Base-by-base conservation (phyloP, 106 monocot genomes). In the Triglochin maritima region DNA sequence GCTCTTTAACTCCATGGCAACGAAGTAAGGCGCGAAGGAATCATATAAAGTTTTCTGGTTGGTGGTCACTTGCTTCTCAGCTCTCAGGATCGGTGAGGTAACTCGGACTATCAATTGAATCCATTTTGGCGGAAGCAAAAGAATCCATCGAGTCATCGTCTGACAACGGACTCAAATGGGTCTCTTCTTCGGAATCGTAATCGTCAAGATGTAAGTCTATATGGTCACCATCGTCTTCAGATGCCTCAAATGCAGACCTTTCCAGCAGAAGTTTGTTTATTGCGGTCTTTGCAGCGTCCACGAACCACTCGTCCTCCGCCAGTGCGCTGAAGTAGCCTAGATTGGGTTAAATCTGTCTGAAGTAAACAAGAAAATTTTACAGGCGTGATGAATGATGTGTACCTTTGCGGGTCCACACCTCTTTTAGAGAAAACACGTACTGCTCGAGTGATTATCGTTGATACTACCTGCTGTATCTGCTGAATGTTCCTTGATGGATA, bases 261-360 rank as follows among this genome's bases (percentile, higher is more conserved):
- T 88, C 88, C 41, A 79, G 69, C 47, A 82, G 64, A 43, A 91
- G 91, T 74, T 84, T 91, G 72, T 60, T 85, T 66, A 98, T 92
- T 29, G 96, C 85, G 3, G 77, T 17, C 81, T 81, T 98, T 43
- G 96, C 96, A 9, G 88, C 78, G 13, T 88, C 96, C 5, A 82
- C 77, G 54, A 98, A 98, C 96, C 91, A 98, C 50, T 98, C 96
- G 74, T 96, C 88, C 76, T 92, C 91, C 3, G 91, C 91, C 54
- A 98, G 80, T 0, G 92, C 86, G 71, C 91, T 96, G 69, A 13
- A 65, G 47, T 46, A 15, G 9, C 7, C 12, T 13, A 7, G 3
- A 49, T 66, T 10, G 45, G 8, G 6, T 64, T 0, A 50, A 10
- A 29, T 63, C 15, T 64, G 54, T n/a, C 47, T 9, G 43, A 43